phyloP scores from a whole-genome alignment of 176 grass and related monocot genomes.

The Leersia perrieri region DNA sequence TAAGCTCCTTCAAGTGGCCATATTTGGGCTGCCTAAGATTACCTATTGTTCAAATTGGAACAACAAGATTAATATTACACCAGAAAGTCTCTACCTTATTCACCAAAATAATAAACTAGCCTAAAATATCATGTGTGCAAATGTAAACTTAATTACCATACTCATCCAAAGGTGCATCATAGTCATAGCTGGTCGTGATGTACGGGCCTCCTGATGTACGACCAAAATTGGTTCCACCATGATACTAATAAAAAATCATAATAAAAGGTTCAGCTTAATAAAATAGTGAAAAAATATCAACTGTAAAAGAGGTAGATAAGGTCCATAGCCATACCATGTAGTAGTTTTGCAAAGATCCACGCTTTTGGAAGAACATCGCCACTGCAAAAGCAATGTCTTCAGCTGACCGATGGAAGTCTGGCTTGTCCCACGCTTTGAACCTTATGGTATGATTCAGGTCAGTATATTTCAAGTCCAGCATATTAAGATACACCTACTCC shows the following conservation, averaged over 20 bases:
- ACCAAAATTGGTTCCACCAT: conserved; percentile 67
- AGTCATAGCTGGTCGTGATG: conserved; percentile 63
- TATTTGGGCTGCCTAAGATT: not conserved
- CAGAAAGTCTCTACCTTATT: not conserved
- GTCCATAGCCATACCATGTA: conserved; percentile 60
- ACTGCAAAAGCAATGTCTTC: conserved; percentile 60
- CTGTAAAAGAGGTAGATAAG: no score
- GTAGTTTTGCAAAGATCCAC: conserved; percentile 48
- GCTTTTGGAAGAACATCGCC: conserved; percentile 59
- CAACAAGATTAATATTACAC: not conserved
- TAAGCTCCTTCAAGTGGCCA: not conserved
- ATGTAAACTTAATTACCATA: conserved; percentile 36
- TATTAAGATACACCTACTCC: no score
- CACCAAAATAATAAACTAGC: not conserved
- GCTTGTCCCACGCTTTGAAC: conserved; percentile 61
- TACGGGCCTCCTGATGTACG: conserved; percentile 55
- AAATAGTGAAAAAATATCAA: no score
- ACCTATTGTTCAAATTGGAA: not conserved
- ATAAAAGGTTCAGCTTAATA: not conserved
- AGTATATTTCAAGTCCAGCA: no score
- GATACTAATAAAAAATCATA: conserved; percentile 36
- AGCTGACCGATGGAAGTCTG: conserved; percentile 46
- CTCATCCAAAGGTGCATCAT: conserved; percentile 75
- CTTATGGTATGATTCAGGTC: conserved; percentile 16
- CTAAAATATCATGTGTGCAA: no score